Conservation (phyloP, 352 stramenopile species). For the Pythium rishiriense region DNA sequence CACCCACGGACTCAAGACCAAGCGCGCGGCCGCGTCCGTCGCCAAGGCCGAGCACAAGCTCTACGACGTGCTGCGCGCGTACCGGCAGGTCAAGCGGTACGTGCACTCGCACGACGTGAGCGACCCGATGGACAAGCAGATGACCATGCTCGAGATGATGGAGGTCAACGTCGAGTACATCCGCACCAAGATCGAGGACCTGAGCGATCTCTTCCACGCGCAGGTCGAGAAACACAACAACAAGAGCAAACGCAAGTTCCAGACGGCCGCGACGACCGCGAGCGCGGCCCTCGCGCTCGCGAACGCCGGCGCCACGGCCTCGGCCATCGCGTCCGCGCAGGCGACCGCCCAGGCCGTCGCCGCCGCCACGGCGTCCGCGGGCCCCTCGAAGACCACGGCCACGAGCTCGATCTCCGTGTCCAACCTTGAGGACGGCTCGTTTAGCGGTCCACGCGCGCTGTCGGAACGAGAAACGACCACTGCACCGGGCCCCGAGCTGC, state of each 20-base stretch:
- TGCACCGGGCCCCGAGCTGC: not conserved
- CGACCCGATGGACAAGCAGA: slow-evolving; percentile 79
- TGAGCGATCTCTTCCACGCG: slow-evolving; percentile 49
- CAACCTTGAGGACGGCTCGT: not conserved
- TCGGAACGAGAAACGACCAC: not conserved
- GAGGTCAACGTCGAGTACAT: slow-evolving; percentile 85
- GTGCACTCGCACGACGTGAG: slow-evolving; percentile 69
- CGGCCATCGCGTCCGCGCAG: slow-evolving; percentile 15
- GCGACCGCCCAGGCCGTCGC: slow-evolving; percentile 20
- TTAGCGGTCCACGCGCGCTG: not conserved
- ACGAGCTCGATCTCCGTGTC: not conserved
- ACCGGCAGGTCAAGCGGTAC: slow-evolving; percentile 56
- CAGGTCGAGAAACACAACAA: slow-evolving; percentile 29
- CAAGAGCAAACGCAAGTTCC: slow-evolving; percentile 22
- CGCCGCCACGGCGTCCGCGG: not conserved
- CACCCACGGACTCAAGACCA: slow-evolving; percentile 26
- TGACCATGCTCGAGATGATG: slow-evolving; percentile 88
- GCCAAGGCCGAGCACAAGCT: slow-evolving; percentile 58
- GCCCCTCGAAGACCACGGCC: not conserved
- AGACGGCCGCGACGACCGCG: slow-evolving; percentile 10
- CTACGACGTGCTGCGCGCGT: slow-evolving; percentile 54
- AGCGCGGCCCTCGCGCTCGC: slow-evolving; percentile 4
- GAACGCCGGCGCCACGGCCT: slow-evolving; percentile 5
- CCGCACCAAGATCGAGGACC: slow-evolving; percentile 73
- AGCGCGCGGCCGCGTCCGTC: slow-evolving; percentile 17